phyloP scores from a whole-genome alignment of 768 basidiomycete species.

The Lentinus tigrinus region DNA sequence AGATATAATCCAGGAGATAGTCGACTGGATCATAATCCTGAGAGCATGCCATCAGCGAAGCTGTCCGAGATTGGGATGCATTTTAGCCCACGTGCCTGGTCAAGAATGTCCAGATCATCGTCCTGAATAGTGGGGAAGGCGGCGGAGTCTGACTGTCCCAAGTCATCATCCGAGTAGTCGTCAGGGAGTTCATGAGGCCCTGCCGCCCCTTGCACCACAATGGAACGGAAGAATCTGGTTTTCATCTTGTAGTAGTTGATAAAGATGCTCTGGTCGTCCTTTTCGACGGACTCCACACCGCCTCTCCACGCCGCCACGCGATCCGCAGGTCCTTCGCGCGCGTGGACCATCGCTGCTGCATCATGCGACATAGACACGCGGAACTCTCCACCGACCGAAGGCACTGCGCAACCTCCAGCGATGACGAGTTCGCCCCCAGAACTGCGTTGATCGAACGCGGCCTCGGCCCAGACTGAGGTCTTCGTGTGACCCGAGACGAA shows the following conservation, averaged over 20 bases:
- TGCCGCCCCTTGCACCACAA: slow-evolving; percentile 3
- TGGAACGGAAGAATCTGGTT: neutral
- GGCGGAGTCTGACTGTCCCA: neutral
- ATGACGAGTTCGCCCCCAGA: neutral
- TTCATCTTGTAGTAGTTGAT: slow-evolving; percentile 14
- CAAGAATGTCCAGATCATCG: neutral
- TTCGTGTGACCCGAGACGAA: slow-evolving; percentile 1
- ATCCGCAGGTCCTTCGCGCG: neutral
- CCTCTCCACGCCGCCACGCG: neutral
- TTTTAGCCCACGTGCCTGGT: neutral
- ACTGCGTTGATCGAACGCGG: neutral
- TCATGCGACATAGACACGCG: neutral
- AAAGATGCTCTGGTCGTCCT: slow-evolving; percentile 11
- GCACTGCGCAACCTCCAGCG: neutral
- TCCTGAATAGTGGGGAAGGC: too few species aligned
- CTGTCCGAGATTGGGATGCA: too few species aligned
- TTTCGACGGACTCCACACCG: neutral
- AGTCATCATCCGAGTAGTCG: neutral
- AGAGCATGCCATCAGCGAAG: neutral
- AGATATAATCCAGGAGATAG: neutral
- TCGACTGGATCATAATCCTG: neutral
- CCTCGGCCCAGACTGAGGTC: neutral
- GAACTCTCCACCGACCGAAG: neutral
- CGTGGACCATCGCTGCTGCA: neutral
- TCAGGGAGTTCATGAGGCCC: neutral